These are phyloP conservation scores for Ampelocalamus luodianensis DNA, from an alignment of 176 grass and related monocot species.

Conservation along the genomic window DNA sequence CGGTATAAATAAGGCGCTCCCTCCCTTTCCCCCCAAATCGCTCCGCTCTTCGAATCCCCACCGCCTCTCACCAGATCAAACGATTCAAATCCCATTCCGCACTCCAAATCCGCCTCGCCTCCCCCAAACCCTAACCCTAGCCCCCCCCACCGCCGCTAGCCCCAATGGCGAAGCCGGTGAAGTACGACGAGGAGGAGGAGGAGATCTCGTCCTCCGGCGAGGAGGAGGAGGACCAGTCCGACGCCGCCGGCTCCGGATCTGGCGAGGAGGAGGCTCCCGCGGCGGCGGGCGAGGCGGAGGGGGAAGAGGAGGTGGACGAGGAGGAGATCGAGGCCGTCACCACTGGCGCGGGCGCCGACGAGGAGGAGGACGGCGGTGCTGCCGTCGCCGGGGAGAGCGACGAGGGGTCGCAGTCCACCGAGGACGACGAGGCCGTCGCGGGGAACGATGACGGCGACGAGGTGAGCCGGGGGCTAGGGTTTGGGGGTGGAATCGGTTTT, in stretches of 20 bases:
- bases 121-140: conserved; percentile 51
- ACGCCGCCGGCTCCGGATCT: conserved; percentile 46
- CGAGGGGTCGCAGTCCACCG: conserved; percentile 58
- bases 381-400: conserved; percentile 26
- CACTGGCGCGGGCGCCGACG: conserved; percentile 47
- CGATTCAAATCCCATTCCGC: conserved; percentile 12
- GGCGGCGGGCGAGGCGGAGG: conserved; percentile 9
- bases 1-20: background rate
- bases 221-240: conserved; percentile 60
- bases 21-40: conserved; percentile 13
- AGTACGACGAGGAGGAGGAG: conserved; percentile 65
- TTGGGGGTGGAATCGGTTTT: conserved; percentile 16
- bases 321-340: conserved; percentile 78
- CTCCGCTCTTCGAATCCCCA: background rate
- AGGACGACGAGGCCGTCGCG: conserved; percentile 56
- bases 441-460: conserved; percentile 38
- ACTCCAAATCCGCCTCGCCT: background rate
- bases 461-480: conserved; percentile 43
- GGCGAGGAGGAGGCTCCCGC: conserved; percentile 12
- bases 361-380: conserved; percentile 40
- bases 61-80: conserved; percentile 12
- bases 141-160: background rate
- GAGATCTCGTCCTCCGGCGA: conserved; percentile 52
- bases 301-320: conserved; percentile 65
- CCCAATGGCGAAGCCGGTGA: conserved; percentile 62